Evolutionary conservation across 177 flowering plant genomes (phyloP).

Genomic region (Vitis hybrid): DNA sequence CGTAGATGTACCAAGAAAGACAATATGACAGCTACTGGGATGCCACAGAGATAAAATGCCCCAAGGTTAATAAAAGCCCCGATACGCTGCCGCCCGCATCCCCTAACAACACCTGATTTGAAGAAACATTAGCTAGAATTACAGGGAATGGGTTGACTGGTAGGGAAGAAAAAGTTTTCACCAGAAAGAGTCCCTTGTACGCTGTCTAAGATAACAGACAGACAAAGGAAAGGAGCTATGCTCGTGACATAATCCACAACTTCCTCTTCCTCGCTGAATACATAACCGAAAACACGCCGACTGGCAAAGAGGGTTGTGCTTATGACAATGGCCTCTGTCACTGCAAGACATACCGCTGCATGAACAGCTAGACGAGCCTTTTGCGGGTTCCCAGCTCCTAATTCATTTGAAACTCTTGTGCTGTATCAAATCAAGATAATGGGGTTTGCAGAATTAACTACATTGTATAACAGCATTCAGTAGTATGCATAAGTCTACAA

Average conservation of each 20-base stretch:
- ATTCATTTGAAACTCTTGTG: conserved; percentile 82
- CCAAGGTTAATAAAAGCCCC: conserved; percentile 59
- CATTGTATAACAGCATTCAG: not conserved
- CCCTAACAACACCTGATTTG: conserved; percentile 54
- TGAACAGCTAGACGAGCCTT: conserved; percentile 58
- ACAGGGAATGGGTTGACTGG: too few relatives aligned
- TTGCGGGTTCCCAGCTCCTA: conserved; percentile 74
- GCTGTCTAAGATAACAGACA: conserved; percentile 53
- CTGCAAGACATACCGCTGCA: conserved; percentile 41
- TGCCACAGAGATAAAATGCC: conserved; percentile 53
- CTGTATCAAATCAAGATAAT: conserved; percentile 25
- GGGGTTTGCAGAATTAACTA: too few relatives aligned
- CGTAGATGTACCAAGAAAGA: conserved; percentile 32
- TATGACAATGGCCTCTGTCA: conserved; percentile 32
- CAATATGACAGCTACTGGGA: conserved; percentile 46
- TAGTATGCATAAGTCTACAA: not conserved
- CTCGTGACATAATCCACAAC: conserved; percentile 60
- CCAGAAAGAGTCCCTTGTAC: conserved; percentile 80
- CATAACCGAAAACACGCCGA: conserved; percentile 58
- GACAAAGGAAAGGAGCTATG: conserved; percentile 66
- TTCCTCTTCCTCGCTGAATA: conserved; percentile 72
- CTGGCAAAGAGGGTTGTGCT: conserved; percentile 47
- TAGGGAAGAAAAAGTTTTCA: conserved; percentile 6
- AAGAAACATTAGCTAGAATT: too few relatives aligned
- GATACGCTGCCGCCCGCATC: conserved; percentile 63